Conservation (phyloP, 2,329 filamentous ascomycete genomes). For the Stagonosporopsis cucurbitacearum region DNA sequence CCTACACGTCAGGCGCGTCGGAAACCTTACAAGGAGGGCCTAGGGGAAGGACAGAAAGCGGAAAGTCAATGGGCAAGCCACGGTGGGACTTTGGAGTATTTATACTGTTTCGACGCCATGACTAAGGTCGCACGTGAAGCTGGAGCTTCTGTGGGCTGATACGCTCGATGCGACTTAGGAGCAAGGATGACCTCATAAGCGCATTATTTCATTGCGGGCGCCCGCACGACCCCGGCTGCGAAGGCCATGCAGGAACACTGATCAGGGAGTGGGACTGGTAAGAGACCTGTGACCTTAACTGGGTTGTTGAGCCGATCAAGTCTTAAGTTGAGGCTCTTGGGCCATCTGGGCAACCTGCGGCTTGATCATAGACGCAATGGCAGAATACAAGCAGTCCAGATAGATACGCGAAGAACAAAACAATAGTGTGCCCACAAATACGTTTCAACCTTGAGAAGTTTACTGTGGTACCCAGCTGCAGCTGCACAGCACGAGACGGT, state of each 20-base stretch:
- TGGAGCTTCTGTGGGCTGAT: constrained; percentile 18
- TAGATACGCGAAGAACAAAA: too few species aligned
- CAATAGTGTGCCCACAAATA: too few species aligned
- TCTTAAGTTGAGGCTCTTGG: constrained; percentile 11
- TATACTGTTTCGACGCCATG: constrained; percentile 9
- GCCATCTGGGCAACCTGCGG: constrained; percentile 2
- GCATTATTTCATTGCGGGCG: neutral
- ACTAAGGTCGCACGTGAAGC: constrained; percentile 18
- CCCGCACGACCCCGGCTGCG: constrained; percentile 8
- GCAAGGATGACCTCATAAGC: constrained; percentile 17
- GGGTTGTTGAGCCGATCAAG: neutral
- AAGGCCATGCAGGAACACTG: constrained; percentile 13
- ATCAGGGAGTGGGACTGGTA: constrained; percentile 8
- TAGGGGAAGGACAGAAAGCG: neutral
- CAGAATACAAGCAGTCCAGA: neutral
- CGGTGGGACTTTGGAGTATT: constrained; percentile 18
- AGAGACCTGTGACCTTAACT: neutral
- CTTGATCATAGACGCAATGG: constrained; percentile 1
- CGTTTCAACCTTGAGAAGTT: too few species aligned
- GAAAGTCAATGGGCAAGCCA: constrained; percentile 7
- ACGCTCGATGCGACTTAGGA: constrained; percentile 16
- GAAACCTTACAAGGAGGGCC: neutral
- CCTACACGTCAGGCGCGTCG: constrained; percentile 12
- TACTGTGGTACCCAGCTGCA: neutral
- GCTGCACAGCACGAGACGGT: neutral